Evolutionary conservation across 2,329 filamentous ascomycete genomes (phyloP).

Genomic region (Teratosphaeria zuluensis): DNA sequence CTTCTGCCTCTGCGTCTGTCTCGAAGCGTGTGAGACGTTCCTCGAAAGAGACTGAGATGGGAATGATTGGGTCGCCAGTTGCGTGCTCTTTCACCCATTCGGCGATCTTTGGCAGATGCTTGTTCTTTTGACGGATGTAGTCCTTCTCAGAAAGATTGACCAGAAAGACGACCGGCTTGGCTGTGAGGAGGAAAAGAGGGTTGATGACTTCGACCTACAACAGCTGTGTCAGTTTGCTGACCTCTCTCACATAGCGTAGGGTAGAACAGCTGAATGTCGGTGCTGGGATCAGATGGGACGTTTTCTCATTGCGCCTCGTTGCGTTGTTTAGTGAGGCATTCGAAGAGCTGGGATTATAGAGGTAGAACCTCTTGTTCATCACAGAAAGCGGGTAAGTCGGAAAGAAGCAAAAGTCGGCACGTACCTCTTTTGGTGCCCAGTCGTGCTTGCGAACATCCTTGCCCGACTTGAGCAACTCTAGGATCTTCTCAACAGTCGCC

Average conservation of each 20-base stretch:
- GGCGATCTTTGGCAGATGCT: constrained; percentile 85
- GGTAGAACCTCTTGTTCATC: constrained; percentile 98
- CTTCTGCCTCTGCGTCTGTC: constrained; percentile 63
- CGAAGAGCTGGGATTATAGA: constrained; percentile 99
- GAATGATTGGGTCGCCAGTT: constrained; percentile 78
- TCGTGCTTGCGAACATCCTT: constrained; percentile 88
- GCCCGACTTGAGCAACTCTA: constrained; percentile 72
- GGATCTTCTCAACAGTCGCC: constrained; percentile 82
- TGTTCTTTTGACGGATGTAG: constrained; percentile 98
- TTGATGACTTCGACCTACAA: constrained; percentile 91
- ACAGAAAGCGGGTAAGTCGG: constrained; percentile 45
- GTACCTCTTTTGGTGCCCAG: constrained; percentile 93
- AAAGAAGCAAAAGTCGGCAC: constrained; percentile 24
- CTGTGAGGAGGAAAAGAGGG: constrained; percentile 84
- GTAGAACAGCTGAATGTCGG: neutral
- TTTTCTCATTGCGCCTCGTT: constrained; percentile 81
- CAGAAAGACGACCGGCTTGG: constrained; percentile 93
- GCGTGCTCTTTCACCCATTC: constrained; percentile 94
- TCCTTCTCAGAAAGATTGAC: constrained; percentile 97
- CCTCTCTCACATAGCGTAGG: neutral
- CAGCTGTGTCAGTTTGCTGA: constrained; percentile 1
- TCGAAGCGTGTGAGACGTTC: constrained; percentile 77
- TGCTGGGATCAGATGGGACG: constrained; percentile 38
- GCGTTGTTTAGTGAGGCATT: constrained; percentile 67
- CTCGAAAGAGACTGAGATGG: constrained; percentile 86